Evolutionary conservation across 345 rosid genomes (phyloP), one percentile per base, ranked within the genome.

Genomic region (Ceriops zippeliana): DNA sequence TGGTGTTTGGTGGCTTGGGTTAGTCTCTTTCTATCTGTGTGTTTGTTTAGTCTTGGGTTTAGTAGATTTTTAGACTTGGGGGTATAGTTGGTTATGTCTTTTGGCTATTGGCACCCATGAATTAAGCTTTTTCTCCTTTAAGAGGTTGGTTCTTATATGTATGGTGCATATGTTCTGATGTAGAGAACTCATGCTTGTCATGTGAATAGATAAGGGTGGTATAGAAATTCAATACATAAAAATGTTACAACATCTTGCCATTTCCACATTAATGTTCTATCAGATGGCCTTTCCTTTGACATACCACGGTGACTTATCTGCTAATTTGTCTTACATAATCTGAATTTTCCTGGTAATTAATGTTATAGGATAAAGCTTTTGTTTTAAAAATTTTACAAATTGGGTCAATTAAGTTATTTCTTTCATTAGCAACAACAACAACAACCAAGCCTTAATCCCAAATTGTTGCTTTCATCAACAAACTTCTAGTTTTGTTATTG

Each of bases 131-230:
- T 83, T 82, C 81, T 77, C 75, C 72, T 75, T 5, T 21, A 56
- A 66, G 89, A 81, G 82, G 80, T 67, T 78, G 78, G 80, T 85
- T 82, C 84, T 79, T 74, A 80, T 77, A 67, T 76, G 70, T 80
- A 65, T 83, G 86, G 84, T 83, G 91, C 83, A 70, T 83, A 71
- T 73, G 88, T 77, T 13, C 49, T 83, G 77, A 80, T 87, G 86
- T 87, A 90, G 92, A 84, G 81, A 72, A 80, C 87, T 83, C 67
- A 9, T 61, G 61, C 76, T 68, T 80, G 86, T 79, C 80, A 60
- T 87, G 90, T 86, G 89, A 86, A 87, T 93, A 83, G 77, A 87
- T 82, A 85, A 84, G 83, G 82, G 5, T 76, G 87, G 84, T 81
- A 93, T 84, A 90, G 85, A 80, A 84, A 80, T 76, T 80, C 79